Evolutionary conservation across 768 basidiomycete genomes (phyloP).

Genomic region (Peribolospora kevripleyi): DNA sequence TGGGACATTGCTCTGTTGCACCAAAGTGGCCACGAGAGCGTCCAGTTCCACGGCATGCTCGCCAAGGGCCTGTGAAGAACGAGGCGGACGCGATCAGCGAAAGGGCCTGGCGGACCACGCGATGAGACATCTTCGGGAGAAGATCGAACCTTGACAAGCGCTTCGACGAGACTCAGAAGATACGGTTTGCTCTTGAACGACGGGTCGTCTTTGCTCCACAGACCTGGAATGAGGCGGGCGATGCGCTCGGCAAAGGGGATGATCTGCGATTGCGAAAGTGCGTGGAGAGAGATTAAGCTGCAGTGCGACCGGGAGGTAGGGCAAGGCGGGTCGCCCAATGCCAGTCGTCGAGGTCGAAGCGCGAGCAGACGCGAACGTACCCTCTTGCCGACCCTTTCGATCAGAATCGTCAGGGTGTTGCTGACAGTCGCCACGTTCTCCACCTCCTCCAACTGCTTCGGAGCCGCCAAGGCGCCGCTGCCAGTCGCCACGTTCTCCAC

Average conservation of each 20-base stretch:
- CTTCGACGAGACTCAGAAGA: not conserved
- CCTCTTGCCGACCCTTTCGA: conserved; percentile 27
- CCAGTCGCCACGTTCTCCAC: conserved; percentile 52
- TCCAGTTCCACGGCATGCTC: too few relatives aligned
- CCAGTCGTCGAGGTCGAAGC: not conserved
- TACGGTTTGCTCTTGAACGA: conserved; percentile 3
- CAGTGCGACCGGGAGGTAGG: not conserved
- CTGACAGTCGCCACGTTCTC: conserved; percentile 56
- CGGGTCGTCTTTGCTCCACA: conserved; percentile 31
- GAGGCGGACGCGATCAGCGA: too few relatives aligned
- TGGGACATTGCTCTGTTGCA: too few relatives aligned
- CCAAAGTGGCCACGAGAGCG: too few relatives aligned
- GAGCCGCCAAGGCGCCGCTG: conserved; percentile 38
- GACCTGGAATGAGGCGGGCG: conserved; percentile 36
- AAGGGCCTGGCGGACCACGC: too few relatives aligned
- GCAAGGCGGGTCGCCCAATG: not conserved
- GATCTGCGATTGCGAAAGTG: conserved; percentile 27
- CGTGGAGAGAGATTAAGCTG: not conserved
- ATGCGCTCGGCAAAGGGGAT: conserved; percentile 39
- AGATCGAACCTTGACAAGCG: conserved; percentile 27
- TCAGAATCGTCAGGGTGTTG: conserved; percentile 39
- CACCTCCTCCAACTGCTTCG: conserved; percentile 37
- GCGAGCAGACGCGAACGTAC: conserved; percentile 15
- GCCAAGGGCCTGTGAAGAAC: too few relatives aligned
- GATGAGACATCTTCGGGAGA: conserved; percentile 25